Evolutionary conservation across 768 basidiomycete genomes (phyloP).

Genomic region (Tubosaeta brunneosetosa): DNA sequence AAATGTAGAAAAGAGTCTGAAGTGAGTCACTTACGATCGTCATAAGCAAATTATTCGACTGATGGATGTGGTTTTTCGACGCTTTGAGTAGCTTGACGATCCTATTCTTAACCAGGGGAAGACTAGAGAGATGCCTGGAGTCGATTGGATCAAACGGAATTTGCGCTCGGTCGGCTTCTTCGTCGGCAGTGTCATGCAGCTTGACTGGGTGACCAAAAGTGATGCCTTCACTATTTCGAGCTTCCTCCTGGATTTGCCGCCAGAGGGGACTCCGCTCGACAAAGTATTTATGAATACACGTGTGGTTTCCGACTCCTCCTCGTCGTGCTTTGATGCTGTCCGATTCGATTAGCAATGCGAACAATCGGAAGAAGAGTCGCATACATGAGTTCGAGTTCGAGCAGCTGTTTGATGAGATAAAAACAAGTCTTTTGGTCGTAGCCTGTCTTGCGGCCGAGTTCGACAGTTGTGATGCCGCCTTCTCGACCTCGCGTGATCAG

Average conservation of each 20-base stretch:
- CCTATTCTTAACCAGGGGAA: conserved; percentile 65
- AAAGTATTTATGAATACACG: conserved; percentile 81
- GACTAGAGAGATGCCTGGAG: conserved; percentile 69
- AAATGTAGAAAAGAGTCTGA: not conserved
- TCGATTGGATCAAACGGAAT: conserved; percentile 71
- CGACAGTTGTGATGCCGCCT: conserved; percentile 70
- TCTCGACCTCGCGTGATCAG: conserved; percentile 79
- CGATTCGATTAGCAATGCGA: conserved; percentile 2
- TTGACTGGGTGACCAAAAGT: conserved; percentile 10
- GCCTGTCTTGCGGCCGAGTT: conserved; percentile 69
- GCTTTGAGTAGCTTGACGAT: conserved; percentile 67
- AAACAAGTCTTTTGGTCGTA: conserved; percentile 91
- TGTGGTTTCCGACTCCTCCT: conserved; percentile 71
- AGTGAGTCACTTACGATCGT: conserved; percentile 53
- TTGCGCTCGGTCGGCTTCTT: conserved; percentile 22
- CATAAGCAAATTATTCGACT: conserved; percentile 70
- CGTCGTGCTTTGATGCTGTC: conserved; percentile 70
- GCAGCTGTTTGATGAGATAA: conserved; percentile 75
- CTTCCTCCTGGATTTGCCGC: conserved; percentile 69
- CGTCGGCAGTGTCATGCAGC: conserved; percentile 12
- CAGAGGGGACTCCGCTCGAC: conserved; percentile 71
- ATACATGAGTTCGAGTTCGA: conserved; percentile 70
- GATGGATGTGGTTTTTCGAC: conserved; percentile 66
- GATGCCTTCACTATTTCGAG: conserved; percentile 29
- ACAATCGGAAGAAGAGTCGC: conserved; percentile 19